Evolutionary conservation across 1,139 yeast genomes (phyloP), one percentile per base, ranked within the genome.

Genomic region (Tardiomyces digboiensis): DNA sequence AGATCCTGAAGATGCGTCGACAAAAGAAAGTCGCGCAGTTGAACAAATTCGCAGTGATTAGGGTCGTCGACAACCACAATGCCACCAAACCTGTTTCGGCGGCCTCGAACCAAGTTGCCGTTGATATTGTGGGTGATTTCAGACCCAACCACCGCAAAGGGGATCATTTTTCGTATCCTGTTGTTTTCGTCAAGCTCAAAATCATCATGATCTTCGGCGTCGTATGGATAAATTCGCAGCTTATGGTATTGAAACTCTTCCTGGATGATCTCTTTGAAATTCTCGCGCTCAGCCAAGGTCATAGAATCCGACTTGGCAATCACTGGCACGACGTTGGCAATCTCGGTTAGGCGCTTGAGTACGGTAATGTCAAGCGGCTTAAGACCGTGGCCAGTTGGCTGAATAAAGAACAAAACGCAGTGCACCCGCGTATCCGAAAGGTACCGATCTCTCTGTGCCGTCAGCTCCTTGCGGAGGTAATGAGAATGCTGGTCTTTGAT

Each of bases 71-170:
- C 63, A 49, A 67, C 65, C 64, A 89, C 83, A 53, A 87, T 81
- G 21, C 81, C 74, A 40, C 97, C 97, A 96, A 97, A 91, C 61
- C 83, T 80, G 47, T 93, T 87, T 66, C 83, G 80, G 70, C 98
- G 81, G 41, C 96, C 97, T 58, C 93, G 82, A 38, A 87, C 85
- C 23, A 75, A 68, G 58, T 82, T 85, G 40, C 96, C 97, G 45
- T 65, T 65, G 46, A 80, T 68, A 46, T 80, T 75, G 49, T 85
- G 77, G 55, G 82, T 83, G 49, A 72, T 75, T 61, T 88, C 95
- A n/a, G 95, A 82, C 38, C 97, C 98, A 45, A 89, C 88, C 41
- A 91, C 78, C 1, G 98, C 97, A 70, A 91, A 91, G 23, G 98
- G 98, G 54, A 89, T 77, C 55, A 64, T 56, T 22, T 54, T 52